Percentiles rank a stretch among this genome's conserved stretches.
Conservation (phyloP, 305 asterid genomes). For the Fraxinus platypoda region DNA sequence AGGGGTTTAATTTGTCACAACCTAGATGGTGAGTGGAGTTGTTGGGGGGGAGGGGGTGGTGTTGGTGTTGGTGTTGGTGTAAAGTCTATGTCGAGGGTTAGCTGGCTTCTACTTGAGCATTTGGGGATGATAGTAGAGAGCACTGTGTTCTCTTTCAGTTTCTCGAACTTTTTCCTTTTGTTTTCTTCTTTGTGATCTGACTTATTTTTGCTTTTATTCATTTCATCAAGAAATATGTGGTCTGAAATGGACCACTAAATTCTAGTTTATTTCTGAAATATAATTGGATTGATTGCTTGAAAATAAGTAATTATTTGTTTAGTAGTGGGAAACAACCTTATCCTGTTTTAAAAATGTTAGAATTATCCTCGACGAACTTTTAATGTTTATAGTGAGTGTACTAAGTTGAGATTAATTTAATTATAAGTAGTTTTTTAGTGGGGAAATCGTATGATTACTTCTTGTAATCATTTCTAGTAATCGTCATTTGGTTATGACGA, state of each 20-base stretch:
- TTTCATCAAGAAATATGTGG: not conserved
- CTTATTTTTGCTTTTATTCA: not conserved
- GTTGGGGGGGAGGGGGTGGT: no score
- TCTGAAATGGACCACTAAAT: not conserved
- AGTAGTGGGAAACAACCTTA: not conserved
- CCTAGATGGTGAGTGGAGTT: not conserved
- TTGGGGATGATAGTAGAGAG: not conserved
- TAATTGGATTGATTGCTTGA: not conserved
- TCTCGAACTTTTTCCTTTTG: not conserved
- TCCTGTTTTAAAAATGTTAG: not conserved
- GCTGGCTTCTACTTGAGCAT: conserved; percentile 40
- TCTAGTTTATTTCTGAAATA: not conserved
- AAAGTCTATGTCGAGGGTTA: conserved; percentile 33
- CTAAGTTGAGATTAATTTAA: not conserved
- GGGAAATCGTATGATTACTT: not conserved
- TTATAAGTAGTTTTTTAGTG: not conserved
- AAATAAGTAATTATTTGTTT: not conserved
- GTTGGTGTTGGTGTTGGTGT: no score
- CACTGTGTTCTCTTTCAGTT: not conserved
- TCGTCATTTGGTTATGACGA: not conserved
- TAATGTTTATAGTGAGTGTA: no score
- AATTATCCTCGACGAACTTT: not conserved
- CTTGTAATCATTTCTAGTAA: not conserved
- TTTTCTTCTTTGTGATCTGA: not conserved
- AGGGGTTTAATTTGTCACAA: not conserved